These are phyloP conservation scores for Magnaporthiopsis incrustans DNA, from an alignment of 2,329 filamentous ascomycete species.

Conservation along the genomic window DNA sequence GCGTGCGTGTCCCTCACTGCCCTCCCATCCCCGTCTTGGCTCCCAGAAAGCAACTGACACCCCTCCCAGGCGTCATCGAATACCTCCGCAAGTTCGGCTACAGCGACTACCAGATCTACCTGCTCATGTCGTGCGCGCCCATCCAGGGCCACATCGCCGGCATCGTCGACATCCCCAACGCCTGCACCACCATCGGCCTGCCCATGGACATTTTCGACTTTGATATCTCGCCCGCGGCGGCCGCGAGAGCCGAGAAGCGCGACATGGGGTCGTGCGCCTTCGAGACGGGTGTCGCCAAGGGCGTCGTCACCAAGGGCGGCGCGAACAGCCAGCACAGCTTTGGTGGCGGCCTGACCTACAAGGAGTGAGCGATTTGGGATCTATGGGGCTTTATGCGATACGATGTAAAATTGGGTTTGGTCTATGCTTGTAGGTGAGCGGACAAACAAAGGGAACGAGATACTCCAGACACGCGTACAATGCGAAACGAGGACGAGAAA, in stretches of 20 bases:
- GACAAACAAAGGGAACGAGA: not conserved
- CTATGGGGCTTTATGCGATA: not conserved
- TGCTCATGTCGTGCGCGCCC: conserved; percentile 77
- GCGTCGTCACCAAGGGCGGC: conserved; percentile 34
- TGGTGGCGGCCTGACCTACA: conserved; percentile 43
- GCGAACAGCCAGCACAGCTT: conserved; percentile 40
- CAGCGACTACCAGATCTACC: conserved; percentile 70
- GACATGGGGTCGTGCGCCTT: conserved; percentile 69
- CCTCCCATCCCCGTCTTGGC: conserved; percentile 14
- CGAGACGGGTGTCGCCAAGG: conserved; percentile 37
- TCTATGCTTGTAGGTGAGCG: not conserved
- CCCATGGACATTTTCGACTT: conserved; percentile 96
- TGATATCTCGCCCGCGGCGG: conserved; percentile 63
- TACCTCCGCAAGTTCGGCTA: conserved; percentile 70
- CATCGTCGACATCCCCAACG: conserved; percentile 85
- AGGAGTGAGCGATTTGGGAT: conserved; percentile 16
- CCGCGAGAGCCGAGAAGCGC: conserved; percentile 34
- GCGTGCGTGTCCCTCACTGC: conserved; percentile 22
- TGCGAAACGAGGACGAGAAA: not conserved
- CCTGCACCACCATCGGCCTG: conserved; percentile 78
- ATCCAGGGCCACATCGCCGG: conserved; percentile 84
- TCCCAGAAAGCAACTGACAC: too few relatives aligned
- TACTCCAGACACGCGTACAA: not conserved
- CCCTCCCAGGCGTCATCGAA: conserved; percentile 55
- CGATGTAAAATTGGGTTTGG: not conserved